These are phyloP conservation scores for Fusarium udum DNA, from an alignment of 2,329 filamentous ascomycete genomes.

Conservation along the genomic window DNA sequence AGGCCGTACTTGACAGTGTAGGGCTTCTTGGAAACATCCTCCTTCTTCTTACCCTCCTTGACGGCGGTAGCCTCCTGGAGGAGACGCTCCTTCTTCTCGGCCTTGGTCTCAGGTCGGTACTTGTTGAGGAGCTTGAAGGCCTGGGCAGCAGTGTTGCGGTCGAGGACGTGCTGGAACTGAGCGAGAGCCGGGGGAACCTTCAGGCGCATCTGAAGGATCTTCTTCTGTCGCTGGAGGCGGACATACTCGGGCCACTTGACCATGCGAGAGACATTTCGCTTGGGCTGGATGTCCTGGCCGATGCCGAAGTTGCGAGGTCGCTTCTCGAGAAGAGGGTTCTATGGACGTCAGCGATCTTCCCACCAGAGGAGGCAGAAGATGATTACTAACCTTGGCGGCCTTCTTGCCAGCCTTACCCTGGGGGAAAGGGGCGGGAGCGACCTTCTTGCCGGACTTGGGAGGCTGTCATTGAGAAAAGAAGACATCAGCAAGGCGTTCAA, in stretches of 20 bases:
- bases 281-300: slow-evolving; percentile 97
- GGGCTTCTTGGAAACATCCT: slow-evolving; percentile 99
- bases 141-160: slow-evolving; percentile 96
- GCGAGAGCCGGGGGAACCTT: slow-evolving; percentile 98
- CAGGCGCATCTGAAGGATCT: slow-evolving; percentile 98
- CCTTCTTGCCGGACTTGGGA: slow-evolving; percentile 98
- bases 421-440: slow-evolving; percentile 95
- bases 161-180: slow-evolving; percentile 97
- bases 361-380: background rate
- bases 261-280: slow-evolving; percentile 96
- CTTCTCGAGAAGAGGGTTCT: slow-evolving; percentile 99
- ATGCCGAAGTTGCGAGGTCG: slow-evolving; percentile 97
- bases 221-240: slow-evolving; percentile 90
- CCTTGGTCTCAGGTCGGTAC: slow-evolving; percentile 99
- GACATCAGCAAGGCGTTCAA: slow-evolving; percentile 90
- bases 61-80: slow-evolving; percentile 98
- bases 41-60: slow-evolving; percentile 99
- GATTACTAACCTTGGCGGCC: slow-evolving; percentile 85
- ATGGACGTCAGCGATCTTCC: background rate
- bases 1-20: slow-evolving; percentile 99
- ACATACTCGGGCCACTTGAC: slow-evolving; percentile 99
- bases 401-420: slow-evolving; percentile 96
- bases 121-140: slow-evolving; percentile 99
- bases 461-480: slow-evolving; percentile 99
- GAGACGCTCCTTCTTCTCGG: slow-evolving; percentile 99